phyloP scores from a whole-genome alignment of 2,329 filamentous ascomycete species.

The Trichophyton verrucosum region DNA sequence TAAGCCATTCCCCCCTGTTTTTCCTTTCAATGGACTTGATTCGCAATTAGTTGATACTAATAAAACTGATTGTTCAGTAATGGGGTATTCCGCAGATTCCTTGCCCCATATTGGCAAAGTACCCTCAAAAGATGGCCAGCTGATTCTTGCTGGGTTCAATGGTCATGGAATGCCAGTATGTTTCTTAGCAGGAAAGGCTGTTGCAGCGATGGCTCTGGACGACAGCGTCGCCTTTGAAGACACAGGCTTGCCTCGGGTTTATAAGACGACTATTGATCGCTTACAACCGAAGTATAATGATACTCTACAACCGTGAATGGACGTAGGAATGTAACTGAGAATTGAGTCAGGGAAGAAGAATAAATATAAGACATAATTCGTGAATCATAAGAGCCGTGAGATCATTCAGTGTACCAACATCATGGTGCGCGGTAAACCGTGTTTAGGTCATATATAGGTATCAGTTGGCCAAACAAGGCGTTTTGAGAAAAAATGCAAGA shows the following conservation, averaged over 20 bases:
- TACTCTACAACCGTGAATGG: constrained; percentile 9
- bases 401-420: background rate
- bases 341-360: background rate
- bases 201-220: constrained; percentile 42
- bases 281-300: constrained; percentile 16
- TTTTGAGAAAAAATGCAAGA: background rate
- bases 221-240: constrained; percentile 17
- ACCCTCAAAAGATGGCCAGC: constrained; percentile 37
- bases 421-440: background rate
- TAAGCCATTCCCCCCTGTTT: constrained; percentile 13
- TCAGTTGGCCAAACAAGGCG: background rate
- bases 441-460: background rate
- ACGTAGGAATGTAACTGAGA: background rate
- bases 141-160: constrained; percentile 49
- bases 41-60: background rate
- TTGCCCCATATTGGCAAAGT: constrained; percentile 43
- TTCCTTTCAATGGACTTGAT: background rate
- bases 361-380: background rate
- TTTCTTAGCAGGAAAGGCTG: constrained; percentile 46
- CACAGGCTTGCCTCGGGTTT: constrained; percentile 23
- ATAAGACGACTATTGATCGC: constrained; percentile 21
- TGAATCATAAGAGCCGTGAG: background rate
- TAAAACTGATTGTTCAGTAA: constrained; percentile 27
- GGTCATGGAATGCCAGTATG: constrained; percentile 56
- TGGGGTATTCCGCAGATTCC: constrained; percentile 41